phyloP scores from a whole-genome alignment of 208 protist genomes.

The Eutreptiella sp. region DNA sequence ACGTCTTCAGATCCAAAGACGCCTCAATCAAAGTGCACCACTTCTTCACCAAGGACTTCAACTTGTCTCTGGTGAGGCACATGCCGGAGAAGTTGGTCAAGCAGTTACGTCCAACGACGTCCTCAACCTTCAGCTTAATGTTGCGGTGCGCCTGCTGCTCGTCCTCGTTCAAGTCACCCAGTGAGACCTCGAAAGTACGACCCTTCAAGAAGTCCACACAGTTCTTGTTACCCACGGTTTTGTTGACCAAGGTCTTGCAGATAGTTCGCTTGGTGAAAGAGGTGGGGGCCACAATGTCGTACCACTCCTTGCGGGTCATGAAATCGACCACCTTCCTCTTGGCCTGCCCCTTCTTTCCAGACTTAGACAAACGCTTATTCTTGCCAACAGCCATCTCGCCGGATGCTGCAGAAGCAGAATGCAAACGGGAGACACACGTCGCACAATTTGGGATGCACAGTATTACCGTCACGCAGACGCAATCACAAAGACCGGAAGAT shows the following conservation, averaged over 20 bases:
- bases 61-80: constrained; percentile 95
- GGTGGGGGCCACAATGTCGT: constrained; percentile 93
- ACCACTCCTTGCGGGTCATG: constrained; percentile 99
- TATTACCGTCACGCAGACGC: too few relatives aligned
- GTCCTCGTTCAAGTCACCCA: constrained; percentile 89
- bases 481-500: too few relatives aligned
- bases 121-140: constrained; percentile 91
- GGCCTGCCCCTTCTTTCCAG: constrained; percentile 87
- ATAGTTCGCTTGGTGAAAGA: constrained; percentile 89
- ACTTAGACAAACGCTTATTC: constrained; percentile 92
- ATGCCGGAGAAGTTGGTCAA: constrained; percentile 98
- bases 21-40: constrained; percentile 97
- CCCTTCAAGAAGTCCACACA: constrained; percentile 89
- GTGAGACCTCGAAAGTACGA: constrained; percentile 93
- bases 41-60: constrained; percentile 94
- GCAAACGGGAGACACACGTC: too few relatives aligned
- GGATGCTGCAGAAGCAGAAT: too few relatives aligned
- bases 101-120: constrained; percentile 90
- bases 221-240: constrained; percentile 88
- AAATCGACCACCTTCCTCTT: constrained; percentile 86
- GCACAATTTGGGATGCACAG: too few relatives aligned
- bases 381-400: constrained; percentile 88
- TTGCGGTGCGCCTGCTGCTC: constrained; percentile 83
- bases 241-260: constrained; percentile 95
- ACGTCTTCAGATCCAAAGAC: constrained; percentile 88